Base-by-base conservation (phyloP, 2,329 filamentous ascomycete genomes). In the Verticillium nubilum region DNA sequence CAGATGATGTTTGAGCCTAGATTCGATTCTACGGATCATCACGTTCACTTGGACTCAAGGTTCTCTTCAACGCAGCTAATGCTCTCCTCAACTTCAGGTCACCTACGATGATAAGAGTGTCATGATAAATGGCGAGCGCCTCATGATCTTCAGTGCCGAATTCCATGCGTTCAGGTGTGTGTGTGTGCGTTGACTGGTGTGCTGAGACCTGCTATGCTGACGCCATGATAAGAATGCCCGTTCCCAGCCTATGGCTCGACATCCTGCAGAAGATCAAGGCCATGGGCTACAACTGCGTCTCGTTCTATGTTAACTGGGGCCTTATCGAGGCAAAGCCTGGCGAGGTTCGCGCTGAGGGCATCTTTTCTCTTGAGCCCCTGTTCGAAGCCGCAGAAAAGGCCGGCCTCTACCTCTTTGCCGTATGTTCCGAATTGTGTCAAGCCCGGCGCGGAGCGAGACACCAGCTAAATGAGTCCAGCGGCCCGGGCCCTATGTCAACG, bases 211-310 rank as follows among this genome's bases (percentile, higher is more conserved):
- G 5, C 7, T 6, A 17, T 27, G n/a, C 50, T 64, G 6, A 59
- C 26, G 31, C 4, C 4, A 2, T 7, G 1, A 15, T 7, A n/a
- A 64, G 62, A 56, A 67, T 74, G 23, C 73, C 73, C 1, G 71
- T 72, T 0, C 72, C 73, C 0, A 67, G 65, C 5, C 62, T 76
- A 2, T 76, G 85, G 80, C 77, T 89, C 26, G 89, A 92, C 67
- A 72, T 91, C 7, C 86, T 91, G 61, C 86, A 91, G 67, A 92
- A 92, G 73, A 81, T 91, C 72, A 91, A 89, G 71, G 84, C 87
- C 1, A 72, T 90, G 0, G 88, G 89, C 0, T 90, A 89, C 73
- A 90, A 87, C 64, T 81, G 82, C 25, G 86, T 91, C 4, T 90
- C 86, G 0, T 89, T 91, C 69, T 92, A 92, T 68, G 77, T 85